phyloP scores from a whole-genome alignment of 2,329 filamentous ascomycete genomes.

The Aspergillus candidus region DNA sequence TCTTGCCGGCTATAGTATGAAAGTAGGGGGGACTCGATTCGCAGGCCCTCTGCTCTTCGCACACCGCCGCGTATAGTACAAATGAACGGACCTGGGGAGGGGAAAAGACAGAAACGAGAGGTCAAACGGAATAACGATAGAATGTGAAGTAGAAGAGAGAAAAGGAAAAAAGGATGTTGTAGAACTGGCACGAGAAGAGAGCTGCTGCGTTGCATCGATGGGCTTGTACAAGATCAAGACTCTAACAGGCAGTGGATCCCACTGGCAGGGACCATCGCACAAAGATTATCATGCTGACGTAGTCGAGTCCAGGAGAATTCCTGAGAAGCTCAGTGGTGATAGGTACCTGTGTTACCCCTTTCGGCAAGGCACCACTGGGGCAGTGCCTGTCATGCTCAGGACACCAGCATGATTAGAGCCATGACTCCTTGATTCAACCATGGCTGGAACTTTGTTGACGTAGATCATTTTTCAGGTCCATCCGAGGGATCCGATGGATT shows the following conservation, averaged over 20 bases:
- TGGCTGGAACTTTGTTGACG: slow-evolving; percentile 16
- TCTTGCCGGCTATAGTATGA: slow-evolving; percentile 8
- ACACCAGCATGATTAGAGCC: background rate
- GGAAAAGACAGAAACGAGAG: background rate
- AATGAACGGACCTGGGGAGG: slow-evolving; percentile 5
- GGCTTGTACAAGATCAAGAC: background rate
- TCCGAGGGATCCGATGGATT: slow-evolving; percentile 7
- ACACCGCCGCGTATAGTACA: background rate
- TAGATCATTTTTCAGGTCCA: slow-evolving; percentile 13
- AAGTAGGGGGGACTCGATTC: slow-evolving; percentile 2
- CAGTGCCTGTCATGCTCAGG: background rate
- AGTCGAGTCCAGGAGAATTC: slow-evolving; percentile 20
- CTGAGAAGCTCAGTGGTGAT: slow-evolving; percentile 3
- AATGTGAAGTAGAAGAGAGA: background rate
- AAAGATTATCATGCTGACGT: slow-evolving; percentile 30
- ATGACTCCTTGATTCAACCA: slow-evolving; percentile 10
- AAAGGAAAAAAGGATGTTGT: background rate
- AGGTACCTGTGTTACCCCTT: background rate
- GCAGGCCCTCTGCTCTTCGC: slow-evolving; percentile 3
- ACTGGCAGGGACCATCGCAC: background rate
- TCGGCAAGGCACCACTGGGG: background rate
- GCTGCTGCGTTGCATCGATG: background rate
- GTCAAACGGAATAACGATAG: background rate
- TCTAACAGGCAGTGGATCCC: background rate
- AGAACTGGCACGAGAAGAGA: background rate